Base-by-base conservation (phyloP, 2,329 filamentous ascomycete species). In the Albophoma yamanashiensis region DNA sequence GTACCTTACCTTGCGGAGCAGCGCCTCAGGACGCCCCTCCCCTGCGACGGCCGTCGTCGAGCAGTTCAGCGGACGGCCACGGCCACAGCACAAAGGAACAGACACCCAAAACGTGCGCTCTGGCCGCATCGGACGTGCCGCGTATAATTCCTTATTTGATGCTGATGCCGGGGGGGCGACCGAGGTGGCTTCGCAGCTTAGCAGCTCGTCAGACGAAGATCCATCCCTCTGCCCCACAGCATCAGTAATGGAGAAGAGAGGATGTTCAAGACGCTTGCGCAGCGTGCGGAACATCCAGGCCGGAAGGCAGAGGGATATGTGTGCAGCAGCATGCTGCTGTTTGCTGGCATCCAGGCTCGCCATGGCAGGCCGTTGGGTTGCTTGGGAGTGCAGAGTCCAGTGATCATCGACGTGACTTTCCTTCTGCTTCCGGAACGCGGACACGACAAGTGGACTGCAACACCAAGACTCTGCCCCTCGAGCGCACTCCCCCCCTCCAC, bases 81-180 rank as follows among this genome's bases (percentile, higher is more conserved):
- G 15, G 45, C 45, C 22, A 27, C 47, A 34, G 47, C 47, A 31
- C 47, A 52, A n/a, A 8, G 50, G 17, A 34, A 34, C 20, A n/a
- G 50, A 31, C 50, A 12, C 50, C 45, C 25, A 20, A 7, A 50
- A 31, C 45, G 25, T 50, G 15, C 47, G 47, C 60, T 59, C 38
- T 56, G 34, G 25, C 4, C 45, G 50, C 60, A 58, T 61, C 59
- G 60, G 59, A 58, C 61, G 58, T 62, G 61, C 56, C 58, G 53
- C 20, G 11, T 47, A 56, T 40, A 56, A 47, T 61, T 57, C 42
- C 59, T 59, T 40, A 31, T 59, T 61, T 38, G 47, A 58, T 20
- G 45, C 57, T 31, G 15, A 56, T 27, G 55, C 43, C 43, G 39
- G 25, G 38, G 38, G 55, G 20, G 34, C 12, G 40, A 43, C 6